Base-by-base conservation (phyloP, 352 stramenopile genomes). In the Pythium phragmiticola region DNA sequence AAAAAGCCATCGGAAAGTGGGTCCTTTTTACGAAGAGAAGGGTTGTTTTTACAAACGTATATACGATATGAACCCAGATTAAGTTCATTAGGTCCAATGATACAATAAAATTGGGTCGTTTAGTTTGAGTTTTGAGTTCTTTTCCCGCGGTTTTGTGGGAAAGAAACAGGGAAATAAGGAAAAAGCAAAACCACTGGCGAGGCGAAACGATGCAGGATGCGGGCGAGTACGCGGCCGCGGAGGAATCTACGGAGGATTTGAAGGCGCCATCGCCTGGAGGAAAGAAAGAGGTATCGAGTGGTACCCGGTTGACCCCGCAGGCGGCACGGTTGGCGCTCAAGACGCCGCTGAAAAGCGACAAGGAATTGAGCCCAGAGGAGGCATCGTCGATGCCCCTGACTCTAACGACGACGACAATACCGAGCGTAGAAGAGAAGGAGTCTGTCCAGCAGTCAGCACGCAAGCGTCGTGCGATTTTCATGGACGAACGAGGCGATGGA, bases 391-490 rank as follows among this genome's bases (percentile, higher is more conserved):
- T 11, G 11, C 21, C 39, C 14, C 28, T 41, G 48, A 34, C 53
- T 14, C 5, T 47, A 7, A 17, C 37, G 4, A 30, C 53, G 33
- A 30, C 37, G 33, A 5, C 19, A 30, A 26, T 0, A 2, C 21
- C 26, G 21, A 26, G 14, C 7, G 17, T n/a, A 7, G 12, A 41
- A 46, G 26, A 39, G 21, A 23, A 21, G 13, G 11, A n/a, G 23
- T 1, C 3, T 23, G 9, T 30, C 12, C 7, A 41, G 9, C 34
- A 34, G 19, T 39, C 19, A 13, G 8, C 36, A 21, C 57, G 46
- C 34, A 63, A 60, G 53, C 53, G 57, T 16, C 57, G 57, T 4
- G 45, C 57, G 45, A 63, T 63, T 6, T 63, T 63, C 46, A 39
- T 19, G 14, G 57, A 63, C 46, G 57, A 54, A 16, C 19, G 49